A percentile compares a stretch with the other conserved stretches of the same genome.
Evolutionary conservation across 2,329 filamentous ascomycete genomes (phyloP).

Genomic region (Pseudopithomyces maydicus): DNA sequence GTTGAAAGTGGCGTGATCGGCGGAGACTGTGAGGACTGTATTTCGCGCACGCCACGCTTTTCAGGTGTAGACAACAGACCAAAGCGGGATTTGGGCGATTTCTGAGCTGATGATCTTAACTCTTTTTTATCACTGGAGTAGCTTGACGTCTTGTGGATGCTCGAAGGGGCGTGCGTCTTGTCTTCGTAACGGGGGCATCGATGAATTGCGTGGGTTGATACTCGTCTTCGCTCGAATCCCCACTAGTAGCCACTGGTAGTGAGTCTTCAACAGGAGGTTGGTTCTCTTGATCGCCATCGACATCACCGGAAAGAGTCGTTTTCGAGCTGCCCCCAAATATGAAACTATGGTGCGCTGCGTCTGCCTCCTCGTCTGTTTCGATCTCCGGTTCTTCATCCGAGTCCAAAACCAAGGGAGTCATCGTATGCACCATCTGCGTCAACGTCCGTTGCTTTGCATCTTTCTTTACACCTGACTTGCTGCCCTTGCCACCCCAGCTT

Average conservation of each 20-base stretch:
- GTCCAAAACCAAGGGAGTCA: slow-evolving; percentile 18
- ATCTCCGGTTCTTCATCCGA: slow-evolving; percentile 27
- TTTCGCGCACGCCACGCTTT: slow-evolving; percentile 35
- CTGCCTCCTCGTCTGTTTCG: slow-evolving; percentile 13
- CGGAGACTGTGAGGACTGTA: slow-evolving; percentile 44
- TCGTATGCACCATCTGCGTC: slow-evolving; percentile 41
- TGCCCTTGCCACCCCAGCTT: slow-evolving; percentile 25
- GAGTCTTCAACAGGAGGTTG: not conserved
- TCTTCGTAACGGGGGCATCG: slow-evolving; percentile 20
- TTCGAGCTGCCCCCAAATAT: slow-evolving; percentile 12
- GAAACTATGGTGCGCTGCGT: not conserved
- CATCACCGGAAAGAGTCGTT: not conserved
- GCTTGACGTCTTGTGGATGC: not conserved
- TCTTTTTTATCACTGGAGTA: not conserved
- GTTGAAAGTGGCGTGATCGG: slow-evolving; percentile 35
- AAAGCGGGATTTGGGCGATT: slow-evolving; percentile 25
- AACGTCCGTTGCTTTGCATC: slow-evolving; percentile 36
- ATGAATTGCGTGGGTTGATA: slow-evolving; percentile 39
- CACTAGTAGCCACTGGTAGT: not conserved
- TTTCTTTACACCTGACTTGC: slow-evolving; percentile 22
- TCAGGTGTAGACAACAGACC: slow-evolving; percentile 40
- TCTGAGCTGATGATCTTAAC: not conserved
- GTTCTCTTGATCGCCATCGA: slow-evolving; percentile 1
- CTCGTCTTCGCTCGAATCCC: slow-evolving; percentile 20
- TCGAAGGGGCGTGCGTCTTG: slow-evolving; percentile 15